These are phyloP conservation scores for Sicyos baderoa DNA, from an alignment of 306 rosid genomes.

Conservation along the genomic window DNA sequence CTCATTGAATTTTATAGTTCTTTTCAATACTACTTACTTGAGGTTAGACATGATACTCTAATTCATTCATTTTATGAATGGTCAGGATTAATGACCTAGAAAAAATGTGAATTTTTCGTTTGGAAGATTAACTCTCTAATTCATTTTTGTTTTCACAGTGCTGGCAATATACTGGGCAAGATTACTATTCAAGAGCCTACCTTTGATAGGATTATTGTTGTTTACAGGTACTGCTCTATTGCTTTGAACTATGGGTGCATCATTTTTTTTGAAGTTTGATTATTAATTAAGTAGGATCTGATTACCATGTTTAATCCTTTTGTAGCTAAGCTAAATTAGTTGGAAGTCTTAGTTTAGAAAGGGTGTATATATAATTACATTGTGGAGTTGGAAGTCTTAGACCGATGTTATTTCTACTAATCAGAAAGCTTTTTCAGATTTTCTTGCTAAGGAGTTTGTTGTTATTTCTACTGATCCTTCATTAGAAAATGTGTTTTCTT, in stretches of 20 bases:
- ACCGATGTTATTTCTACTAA: neutral
- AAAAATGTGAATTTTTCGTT: neutral
- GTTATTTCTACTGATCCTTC: neutral
- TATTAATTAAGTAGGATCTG: neutral
- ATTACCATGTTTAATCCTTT: neutral
- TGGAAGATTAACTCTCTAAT: conserved; percentile 8
- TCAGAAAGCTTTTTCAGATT: neutral
- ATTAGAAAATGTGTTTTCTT: neutral
- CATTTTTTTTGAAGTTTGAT: neutral
- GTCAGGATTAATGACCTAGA: neutral
- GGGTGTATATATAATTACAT: too few species aligned
- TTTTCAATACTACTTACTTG: neutral
- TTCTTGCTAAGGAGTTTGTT: neutral
- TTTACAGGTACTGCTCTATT: conserved; percentile 59
- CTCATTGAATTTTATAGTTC: conserved; percentile 1
- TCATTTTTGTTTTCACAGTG: conserved; percentile 35
- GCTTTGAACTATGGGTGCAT: neutral
- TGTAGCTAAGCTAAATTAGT: neutral
- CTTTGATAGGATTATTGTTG: conserved; percentile 83
- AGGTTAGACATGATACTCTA: neutral
- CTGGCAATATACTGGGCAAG: conserved; percentile 50
- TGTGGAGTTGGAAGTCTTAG: too few species aligned
- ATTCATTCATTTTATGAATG: too few species aligned
- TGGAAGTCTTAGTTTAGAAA: neutral
- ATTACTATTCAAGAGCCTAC: conserved; percentile 90